Evolutionary conservation across 1,284 basidiomycete genomes (phyloP), one percentile per base, ranked within the genome.

Genomic region (Cryptococcus wingfieldii): DNA sequence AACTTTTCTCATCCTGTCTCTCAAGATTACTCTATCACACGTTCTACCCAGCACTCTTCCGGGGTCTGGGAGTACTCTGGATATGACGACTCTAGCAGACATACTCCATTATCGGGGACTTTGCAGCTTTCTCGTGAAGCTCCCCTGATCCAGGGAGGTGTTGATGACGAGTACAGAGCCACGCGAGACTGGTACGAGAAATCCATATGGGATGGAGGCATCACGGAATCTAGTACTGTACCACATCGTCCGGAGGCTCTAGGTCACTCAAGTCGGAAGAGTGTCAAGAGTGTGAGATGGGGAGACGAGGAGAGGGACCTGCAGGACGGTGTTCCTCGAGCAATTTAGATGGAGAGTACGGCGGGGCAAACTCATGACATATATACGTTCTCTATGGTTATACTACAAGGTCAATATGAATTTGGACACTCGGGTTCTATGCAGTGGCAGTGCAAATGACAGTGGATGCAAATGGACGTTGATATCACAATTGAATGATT

Each of bases 111-210:
- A n/a, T 51, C 44, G 19, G 54, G 25, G 18, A 44, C 31, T 34
- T 6, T 34, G 10, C 31, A 6, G 31, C 31, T 48, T 31, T 41
- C 16, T 19, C 54, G 25, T 51, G 43, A 47, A 23, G 44, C n/a
- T 23, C 44, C 25, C 25, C 2, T 16, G 18, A 25, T 18, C 14
- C 41, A 42, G 41, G n/a, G 19, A 42, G 14, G 16, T 28, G 23
- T 31, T 47, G 12, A 23, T 34, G 38, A 8, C 41, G 41, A 43
- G 4, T 47, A 51, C 5, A 56, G 66, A 37, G 51, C 53, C 6
- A 64, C 64, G 14, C 58, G 56, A 25, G 47, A 61, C 25, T 68
- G 66, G 66, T 66, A 66, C 41, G 61, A 64, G n/a, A 60, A 67
- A 51, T 55, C 60, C 1, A 41, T 61, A 18, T 65, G 66, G 62